A percentile compares a stretch with the other conserved stretches of the same genome.
Conservation (phyloP, 2,329 filamentous ascomycete species). For the Pyrenophora seminiperda region DNA sequence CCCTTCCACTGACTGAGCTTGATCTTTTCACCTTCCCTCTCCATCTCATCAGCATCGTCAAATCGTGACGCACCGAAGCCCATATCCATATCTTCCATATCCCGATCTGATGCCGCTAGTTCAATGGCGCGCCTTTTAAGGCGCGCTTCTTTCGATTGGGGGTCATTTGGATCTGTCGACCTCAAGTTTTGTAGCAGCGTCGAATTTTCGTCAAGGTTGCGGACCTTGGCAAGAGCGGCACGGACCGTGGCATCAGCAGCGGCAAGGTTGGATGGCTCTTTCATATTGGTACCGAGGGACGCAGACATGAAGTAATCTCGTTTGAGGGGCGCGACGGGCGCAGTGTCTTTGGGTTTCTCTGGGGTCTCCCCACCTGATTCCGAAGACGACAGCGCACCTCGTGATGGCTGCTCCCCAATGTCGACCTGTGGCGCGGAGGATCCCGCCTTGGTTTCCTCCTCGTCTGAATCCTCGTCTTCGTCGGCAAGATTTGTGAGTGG, state of each 20-base stretch:
- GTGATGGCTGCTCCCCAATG: background rate
- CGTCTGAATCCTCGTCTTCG: slow-evolving; percentile 47
- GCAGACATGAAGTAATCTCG: slow-evolving; percentile 31
- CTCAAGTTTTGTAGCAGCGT: slow-evolving; percentile 50
- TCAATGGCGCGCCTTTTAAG: slow-evolving; percentile 68
- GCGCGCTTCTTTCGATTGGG: slow-evolving; percentile 66
- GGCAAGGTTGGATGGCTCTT: slow-evolving; percentile 43
- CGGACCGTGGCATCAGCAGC: slow-evolving; percentile 77
- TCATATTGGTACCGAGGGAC: slow-evolving; percentile 12
- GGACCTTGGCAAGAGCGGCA: slow-evolving; percentile 83
- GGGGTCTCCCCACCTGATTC: slow-evolving; percentile 8
- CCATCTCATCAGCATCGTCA: slow-evolving; percentile 85
- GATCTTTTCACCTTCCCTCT: slow-evolving; percentile 61
- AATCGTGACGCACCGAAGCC: slow-evolving; percentile 88
- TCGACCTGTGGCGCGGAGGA: slow-evolving; percentile 2
- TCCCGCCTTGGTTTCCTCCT: slow-evolving; percentile 4
- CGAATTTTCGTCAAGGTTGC: slow-evolving; percentile 53
- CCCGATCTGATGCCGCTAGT: slow-evolving; percentile 72
- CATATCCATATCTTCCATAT: slow-evolving; percentile 90
- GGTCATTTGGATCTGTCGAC: slow-evolving; percentile 24
- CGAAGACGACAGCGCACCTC: background rate
- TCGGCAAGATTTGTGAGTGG: slow-evolving; percentile 60
- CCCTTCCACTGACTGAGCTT: slow-evolving; percentile 70
- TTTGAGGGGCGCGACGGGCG: slow-evolving; percentile 16
- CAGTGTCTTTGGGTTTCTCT: slow-evolving; percentile 8